These are phyloP conservation scores for Gelatoporia subvermispora DNA, from an alignment of 768 basidiomycete species.

Conservation along the genomic window DNA sequence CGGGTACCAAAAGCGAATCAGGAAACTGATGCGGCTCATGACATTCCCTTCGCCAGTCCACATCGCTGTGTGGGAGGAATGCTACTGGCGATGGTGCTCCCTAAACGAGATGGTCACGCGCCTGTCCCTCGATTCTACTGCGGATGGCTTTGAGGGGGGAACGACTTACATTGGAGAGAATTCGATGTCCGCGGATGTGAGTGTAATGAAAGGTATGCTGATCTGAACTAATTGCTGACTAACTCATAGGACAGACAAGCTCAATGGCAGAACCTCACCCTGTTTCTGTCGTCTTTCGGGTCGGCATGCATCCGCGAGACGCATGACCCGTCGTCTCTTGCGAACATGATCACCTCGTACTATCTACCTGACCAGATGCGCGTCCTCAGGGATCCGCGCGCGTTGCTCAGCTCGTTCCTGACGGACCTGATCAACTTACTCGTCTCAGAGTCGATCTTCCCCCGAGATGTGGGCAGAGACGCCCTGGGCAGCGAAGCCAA, in stretches of 20 bases:
- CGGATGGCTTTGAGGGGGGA: slow-evolving; percentile 22
- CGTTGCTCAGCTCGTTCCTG: slow-evolving; percentile 62
- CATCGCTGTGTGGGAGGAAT: slow-evolving; percentile 79
- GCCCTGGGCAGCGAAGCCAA: slow-evolving; percentile 78
- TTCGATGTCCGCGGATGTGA: slow-evolving; percentile 34
- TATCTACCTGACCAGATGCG: slow-evolving; percentile 71
- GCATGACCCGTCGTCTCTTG: slow-evolving; percentile 45
- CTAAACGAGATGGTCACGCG: slow-evolving; percentile 56
- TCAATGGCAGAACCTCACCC: slow-evolving; percentile 83
- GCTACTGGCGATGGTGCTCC: slow-evolving; percentile 68
- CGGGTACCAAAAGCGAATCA: slow-evolving; percentile 74
- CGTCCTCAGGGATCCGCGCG: slow-evolving; percentile 51
- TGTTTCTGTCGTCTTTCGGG: slow-evolving; percentile 73
- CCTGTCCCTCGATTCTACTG: slow-evolving; percentile 23
- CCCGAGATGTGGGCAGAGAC: slow-evolving; percentile 77
- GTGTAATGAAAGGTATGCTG: neutral
- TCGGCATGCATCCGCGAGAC: slow-evolving; percentile 57
- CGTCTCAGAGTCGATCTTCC: slow-evolving; percentile 53
- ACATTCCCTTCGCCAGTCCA: slow-evolving; percentile 62
- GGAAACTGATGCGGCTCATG: slow-evolving; percentile 63
- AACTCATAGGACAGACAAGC: slow-evolving; percentile 56
- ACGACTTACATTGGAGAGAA: slow-evolving; percentile 32
- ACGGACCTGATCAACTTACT: slow-evolving; percentile 65
- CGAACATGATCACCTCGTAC: slow-evolving; percentile 48
- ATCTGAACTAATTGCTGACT: slow-evolving; percentile 3